Base-by-base conservation (phyloP, 2,329 filamentous ascomycete species). In the Lasiodiplodia hormozganensis region DNA sequence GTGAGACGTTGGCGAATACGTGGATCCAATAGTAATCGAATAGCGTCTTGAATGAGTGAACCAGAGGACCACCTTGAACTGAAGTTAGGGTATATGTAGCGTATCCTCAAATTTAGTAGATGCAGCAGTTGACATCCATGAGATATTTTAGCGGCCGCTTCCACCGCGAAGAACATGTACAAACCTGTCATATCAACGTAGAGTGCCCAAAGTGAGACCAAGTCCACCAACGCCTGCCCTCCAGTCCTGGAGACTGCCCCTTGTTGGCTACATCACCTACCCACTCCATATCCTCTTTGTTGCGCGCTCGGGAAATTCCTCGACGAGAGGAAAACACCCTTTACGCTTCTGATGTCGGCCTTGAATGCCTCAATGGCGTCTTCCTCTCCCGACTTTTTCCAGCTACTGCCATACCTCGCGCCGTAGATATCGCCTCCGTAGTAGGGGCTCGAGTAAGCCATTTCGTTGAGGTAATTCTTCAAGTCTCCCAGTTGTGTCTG, bases 361-460 rank as follows among this genome's bases (percentile, higher is more conserved):
- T 92, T 92, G 23, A 92, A 84, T 75, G 87, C 88, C 71, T 88
- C 88, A 73, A 93, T 89, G 79, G 92, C 90, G 78, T 95, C 92
- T 31, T 86, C 83, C 72, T 85, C 84, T 70, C 89, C 86, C 36
- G 86, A 85, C 73, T 88, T 88, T 62, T 79, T 78, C 56, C 71
- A 73, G 1, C 73, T 70, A 18, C 74, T 43, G 5, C 76, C 76
- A 53, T 73, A 77, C 51, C 71, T 58, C 18, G 74, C 74, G 12
- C 72, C 70, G 66, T 78, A 78, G 11, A 78, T 72, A 77, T 82
- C 78, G 21, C 80, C 80, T 38, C 76, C 73, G 49, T 92, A 78
- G 68, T 77, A 78, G 51, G 76, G 74, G 64, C 74, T 79, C 53
- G 78, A 75, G 52, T 80, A 81, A 70, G 73, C 77, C 77, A 81